A percentile compares a stretch with the other conserved stretches of the same genome.
These are phyloP conservation scores for Verbena officinalis DNA, from an alignment of 257 asterid genomes.

Conservation along the genomic window DNA sequence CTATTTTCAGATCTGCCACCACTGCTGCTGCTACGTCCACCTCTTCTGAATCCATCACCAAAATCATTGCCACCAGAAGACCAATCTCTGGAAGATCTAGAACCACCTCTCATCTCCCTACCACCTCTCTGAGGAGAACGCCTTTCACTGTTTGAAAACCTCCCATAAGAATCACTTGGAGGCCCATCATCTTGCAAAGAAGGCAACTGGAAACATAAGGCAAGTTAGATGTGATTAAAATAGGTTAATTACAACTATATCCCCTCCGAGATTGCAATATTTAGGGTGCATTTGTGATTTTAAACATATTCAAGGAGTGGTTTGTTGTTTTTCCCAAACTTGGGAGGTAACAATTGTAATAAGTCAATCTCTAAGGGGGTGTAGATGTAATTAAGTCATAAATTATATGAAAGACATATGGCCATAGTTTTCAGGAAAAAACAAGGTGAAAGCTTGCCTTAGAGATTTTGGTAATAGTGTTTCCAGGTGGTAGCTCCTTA, in stretches of 20 bases:
- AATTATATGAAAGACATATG: neutral
- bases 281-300: no score
- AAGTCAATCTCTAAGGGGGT: no score
- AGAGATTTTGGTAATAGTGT: constrained; percentile 71
- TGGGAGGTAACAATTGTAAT: no score
- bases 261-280: no score
- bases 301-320: no score
- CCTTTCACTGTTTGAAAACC: constrained; percentile 71
- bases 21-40: constrained; percentile 38
- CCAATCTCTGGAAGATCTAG: constrained; percentile 65
- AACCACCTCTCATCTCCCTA: constrained; percentile 56
- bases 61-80: constrained; percentile 35
- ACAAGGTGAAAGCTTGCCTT: constrained; percentile 49
- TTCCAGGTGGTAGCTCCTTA: constrained; percentile 81
- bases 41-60: constrained; percentile 39
- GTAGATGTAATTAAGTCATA: no score
- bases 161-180: constrained; percentile 73
- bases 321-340: no score
- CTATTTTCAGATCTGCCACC: constrained; percentile 42
- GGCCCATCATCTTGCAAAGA: constrained; percentile 96
- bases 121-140: constrained; percentile 60
- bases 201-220: constrained; percentile 67
- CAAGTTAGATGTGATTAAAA: neutral
- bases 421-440: neutral
- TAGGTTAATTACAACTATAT: no score